Conservation (phyloP, 768 basidiomycete genomes). For the Phaeotremella fagi region DNA sequence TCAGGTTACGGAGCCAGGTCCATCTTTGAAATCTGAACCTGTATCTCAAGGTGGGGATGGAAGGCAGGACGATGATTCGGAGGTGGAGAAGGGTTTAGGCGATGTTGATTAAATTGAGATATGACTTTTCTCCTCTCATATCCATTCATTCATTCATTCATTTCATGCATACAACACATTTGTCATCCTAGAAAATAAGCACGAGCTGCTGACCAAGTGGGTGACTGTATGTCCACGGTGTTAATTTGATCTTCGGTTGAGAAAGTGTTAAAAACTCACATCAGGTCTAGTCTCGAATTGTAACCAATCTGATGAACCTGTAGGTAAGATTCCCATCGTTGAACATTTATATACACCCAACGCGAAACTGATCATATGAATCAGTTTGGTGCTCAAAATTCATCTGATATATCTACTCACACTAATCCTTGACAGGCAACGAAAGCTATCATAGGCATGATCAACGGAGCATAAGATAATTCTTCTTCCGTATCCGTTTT, state of each 20-base stretch:
- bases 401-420: constrained; percentile 22
- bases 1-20: background rate
- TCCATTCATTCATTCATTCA: no score
- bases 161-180: constrained; percentile 1
- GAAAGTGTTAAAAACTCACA: constrained; percentile 52
- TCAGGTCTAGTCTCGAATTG: constrained; percentile 77
- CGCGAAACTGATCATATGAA: constrained; percentile 60
- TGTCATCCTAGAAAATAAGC: constrained; percentile 24
- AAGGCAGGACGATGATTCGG: no score
- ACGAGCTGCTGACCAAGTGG: constrained; percentile 45
- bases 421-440: constrained; percentile 45
- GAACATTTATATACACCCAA: constrained; percentile 91
- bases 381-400: background rate
- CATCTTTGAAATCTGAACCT: no score
- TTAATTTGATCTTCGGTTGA: background rate
- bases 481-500: constrained; percentile 7
- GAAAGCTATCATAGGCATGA: constrained; percentile 38
- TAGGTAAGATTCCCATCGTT: constrained; percentile 84
- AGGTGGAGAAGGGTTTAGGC: background rate
- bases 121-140: no score
- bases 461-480: constrained; percentile 27
- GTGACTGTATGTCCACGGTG: constrained; percentile 27
- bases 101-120: constrained; percentile 5
- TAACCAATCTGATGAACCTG: constrained; percentile 88
- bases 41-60: no score